Base-by-base conservation (phyloP, 2,329 filamentous ascomycete genomes). In the Fusarium heterosporum region DNA sequence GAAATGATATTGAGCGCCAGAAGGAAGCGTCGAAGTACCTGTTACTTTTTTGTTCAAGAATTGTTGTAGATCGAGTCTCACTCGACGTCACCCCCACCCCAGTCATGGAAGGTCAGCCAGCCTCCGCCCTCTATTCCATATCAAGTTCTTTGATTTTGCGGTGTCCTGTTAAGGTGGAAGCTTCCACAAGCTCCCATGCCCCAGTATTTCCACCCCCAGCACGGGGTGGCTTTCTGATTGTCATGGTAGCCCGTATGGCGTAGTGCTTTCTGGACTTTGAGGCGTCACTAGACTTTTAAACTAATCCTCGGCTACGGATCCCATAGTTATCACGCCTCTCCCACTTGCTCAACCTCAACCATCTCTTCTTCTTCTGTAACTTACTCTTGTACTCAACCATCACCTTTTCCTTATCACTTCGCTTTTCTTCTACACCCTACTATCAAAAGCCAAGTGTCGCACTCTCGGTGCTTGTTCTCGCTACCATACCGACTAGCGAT, bases 171-270 rank as follows among this genome's bases (percentile, higher is more conserved):
- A 36, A 17, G 34, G 66, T 68, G 46, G 72, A 73, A 74, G 70
- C 70, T 77, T 77, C 75, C 71, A 77, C 75, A 75, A 77, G 72
- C 66, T 76, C 73, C 74, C 59, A 75, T 68, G 68, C 65, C 66
- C 72, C 65, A 73, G 70, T 69, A 52, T 66, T 66, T 68, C 60
- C 16, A 36, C 16, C n/a, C 16, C 57, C 55, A 65, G 59, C 43
- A 19, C 67, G 51, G 34, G 22, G 22, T 22, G 22, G 22, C 22
- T 62, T 64, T 66, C 50, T 59, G 42, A 58, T 56, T 57, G 68
- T 55, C 49, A 68, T 48, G 50, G 48, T 62, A 56, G 54, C 22
- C 22, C 22, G 22, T 48, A 64, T 63, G 62, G 54, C 61, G 62
- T 60, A 69, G 58, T 62, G 47, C 52, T 58, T 47, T 50, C 32